phyloP scores from a whole-genome alignment of 2,329 filamentous ascomycete genomes.

The Capronia americana region DNA sequence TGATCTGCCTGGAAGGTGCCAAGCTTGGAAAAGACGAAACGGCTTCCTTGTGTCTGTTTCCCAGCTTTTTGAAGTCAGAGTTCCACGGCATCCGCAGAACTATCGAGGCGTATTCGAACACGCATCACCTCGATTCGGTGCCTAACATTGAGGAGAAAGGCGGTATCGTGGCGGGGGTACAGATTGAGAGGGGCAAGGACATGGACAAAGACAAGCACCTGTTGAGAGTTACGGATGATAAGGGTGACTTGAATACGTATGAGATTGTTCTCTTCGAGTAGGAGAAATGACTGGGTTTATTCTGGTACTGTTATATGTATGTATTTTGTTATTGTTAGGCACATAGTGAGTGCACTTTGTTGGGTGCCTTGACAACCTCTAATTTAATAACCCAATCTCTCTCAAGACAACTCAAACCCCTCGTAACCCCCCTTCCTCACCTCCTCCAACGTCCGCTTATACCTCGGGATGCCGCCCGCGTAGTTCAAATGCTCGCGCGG shows the following conservation, averaged over 20 bases:
- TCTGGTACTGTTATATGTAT: background rate
- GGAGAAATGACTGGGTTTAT: background rate
- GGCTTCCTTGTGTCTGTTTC: background rate
- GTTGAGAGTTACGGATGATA: background rate
- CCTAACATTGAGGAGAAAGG: background rate
- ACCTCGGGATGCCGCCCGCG: constrained; percentile 29
- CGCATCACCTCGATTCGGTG: background rate
- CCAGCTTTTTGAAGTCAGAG: background rate
- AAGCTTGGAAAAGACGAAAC: background rate
- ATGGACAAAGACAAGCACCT: background rate
- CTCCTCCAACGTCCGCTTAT: constrained; percentile 28
- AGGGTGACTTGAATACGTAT: background rate
- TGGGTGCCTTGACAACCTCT: too few species aligned
- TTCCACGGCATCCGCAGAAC: constrained; percentile 1
- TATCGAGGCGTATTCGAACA: constrained; percentile 1
- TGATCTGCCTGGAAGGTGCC: background rate
- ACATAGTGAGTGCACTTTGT: too few species aligned
- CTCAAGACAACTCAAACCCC: constrained; percentile 10
- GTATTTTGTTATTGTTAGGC: too few species aligned
- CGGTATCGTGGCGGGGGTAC: background rate
- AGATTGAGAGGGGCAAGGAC: background rate
- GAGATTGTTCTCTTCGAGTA: constrained; percentile 5
- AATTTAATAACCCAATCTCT: too few species aligned
- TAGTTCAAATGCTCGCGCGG: constrained; percentile 55
- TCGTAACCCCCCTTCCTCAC: constrained; percentile 27